These are phyloP conservation scores for Rhypophila decipiens DNA, from an alignment of 495 filamentous ascomycete genomes.

Conservation along the genomic window DNA sequence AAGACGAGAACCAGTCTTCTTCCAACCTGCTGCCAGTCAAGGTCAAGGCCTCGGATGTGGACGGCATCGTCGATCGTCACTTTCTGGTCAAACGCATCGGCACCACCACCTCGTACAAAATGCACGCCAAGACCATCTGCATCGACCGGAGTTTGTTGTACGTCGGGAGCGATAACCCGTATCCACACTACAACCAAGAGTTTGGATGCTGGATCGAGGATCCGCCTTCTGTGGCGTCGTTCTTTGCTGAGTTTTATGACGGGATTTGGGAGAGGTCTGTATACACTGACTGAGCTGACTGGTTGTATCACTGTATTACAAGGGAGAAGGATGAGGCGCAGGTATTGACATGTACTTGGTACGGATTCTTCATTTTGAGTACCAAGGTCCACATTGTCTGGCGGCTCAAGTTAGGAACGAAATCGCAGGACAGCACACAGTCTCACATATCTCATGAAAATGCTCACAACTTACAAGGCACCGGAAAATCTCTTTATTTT, in stretches of 20 bases:
- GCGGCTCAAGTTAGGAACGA: too few relatives aligned
- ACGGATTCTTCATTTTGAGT: too few relatives aligned
- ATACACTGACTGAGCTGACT: too few relatives aligned
- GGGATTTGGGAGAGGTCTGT: neutral
- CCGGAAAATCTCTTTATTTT: too few relatives aligned
- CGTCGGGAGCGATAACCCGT: neutral
- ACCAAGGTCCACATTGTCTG: too few relatives aligned
- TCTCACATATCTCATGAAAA: too few relatives aligned
- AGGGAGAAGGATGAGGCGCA: too few relatives aligned
- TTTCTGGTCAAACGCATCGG: neutral
- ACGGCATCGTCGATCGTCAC: neutral
- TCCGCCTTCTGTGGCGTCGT: neutral
- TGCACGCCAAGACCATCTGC: conserved; percentile 1
- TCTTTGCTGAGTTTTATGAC: neutral
- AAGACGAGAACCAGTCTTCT: too few relatives aligned
- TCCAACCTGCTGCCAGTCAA: neutral
- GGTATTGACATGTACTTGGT: too few relatives aligned
- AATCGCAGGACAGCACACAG: too few relatives aligned
- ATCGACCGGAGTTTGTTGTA: neutral
- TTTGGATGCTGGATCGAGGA: neutral
- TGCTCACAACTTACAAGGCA: too few relatives aligned
- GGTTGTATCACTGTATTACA: too few relatives aligned
- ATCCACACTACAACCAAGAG: neutral
- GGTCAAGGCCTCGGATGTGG: neutral
- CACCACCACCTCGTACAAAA: neutral